Conservation (phyloP, 2,329 filamentous ascomycete species). For the Sclerotinia glacialis region DNA sequence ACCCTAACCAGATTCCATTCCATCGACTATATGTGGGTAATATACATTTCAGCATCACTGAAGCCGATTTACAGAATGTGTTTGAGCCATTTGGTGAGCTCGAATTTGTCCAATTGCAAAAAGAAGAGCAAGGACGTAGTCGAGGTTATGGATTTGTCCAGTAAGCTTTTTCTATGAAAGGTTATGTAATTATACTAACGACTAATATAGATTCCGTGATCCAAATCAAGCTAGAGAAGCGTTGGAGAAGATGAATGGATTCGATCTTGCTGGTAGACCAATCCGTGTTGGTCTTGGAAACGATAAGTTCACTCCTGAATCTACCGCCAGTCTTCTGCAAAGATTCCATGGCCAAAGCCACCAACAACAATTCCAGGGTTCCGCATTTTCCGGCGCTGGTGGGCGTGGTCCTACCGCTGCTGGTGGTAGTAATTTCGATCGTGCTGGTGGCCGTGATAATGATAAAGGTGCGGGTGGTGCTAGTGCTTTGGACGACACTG, state of each 20-base stretch:
- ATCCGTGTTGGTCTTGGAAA: conserved; percentile 99
- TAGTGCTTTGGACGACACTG: conserved; percentile 93
- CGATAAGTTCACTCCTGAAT: conserved; percentile 99
- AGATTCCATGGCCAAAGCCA: conserved; percentile 80
- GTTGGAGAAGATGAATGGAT: conserved; percentile 98
- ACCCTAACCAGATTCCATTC: conserved; percentile 86
- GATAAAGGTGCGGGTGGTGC: conserved; percentile 85
- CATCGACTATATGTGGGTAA: conserved; percentile 98
- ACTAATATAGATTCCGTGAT: conserved; percentile 71
- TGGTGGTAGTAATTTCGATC: conserved; percentile 76
- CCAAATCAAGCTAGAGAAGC: conserved; percentile 89
- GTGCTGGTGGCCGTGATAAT: conserved; percentile 81
- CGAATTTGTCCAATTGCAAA: conserved; percentile 95
- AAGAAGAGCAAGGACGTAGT: conserved; percentile 86
- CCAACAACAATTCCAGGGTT: conserved; percentile 76
- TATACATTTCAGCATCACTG: conserved; percentile 98
- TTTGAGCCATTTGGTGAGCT: conserved; percentile 98
- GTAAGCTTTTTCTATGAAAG: conserved; percentile 55
- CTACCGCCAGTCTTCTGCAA: conserved; percentile 86
- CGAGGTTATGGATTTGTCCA: conserved; percentile 98
- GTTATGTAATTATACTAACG: conserved; percentile 40
- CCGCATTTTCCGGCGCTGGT: conserved; percentile 84
- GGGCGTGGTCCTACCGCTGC: conserved; percentile 82
- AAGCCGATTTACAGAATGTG: conserved; percentile 90
- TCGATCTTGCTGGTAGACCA: conserved; percentile 93